Evolutionary conservation across 805 yeast genomes (phyloP).

Genomic region (Groenewaldozyma tartarivorans): DNA sequence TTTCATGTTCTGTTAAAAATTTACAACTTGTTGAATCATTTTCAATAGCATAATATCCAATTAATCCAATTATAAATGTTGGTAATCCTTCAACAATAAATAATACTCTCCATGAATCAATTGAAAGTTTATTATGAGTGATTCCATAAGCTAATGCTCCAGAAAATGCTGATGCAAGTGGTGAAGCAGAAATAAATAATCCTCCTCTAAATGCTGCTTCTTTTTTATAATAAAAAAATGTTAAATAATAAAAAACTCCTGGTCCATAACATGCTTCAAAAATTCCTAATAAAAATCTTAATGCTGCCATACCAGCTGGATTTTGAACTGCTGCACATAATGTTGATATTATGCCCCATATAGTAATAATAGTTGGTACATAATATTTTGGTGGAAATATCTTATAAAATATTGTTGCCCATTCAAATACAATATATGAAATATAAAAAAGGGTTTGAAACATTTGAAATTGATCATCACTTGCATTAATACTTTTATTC

Average conservation of each 20-base stretch:
- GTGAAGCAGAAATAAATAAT: constrained; percentile 23
- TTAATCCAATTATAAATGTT: constrained; percentile 32
- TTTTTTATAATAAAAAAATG: constrained; percentile 24
- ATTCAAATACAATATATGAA: constrained; percentile 39
- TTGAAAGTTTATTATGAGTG: constrained; percentile 25
- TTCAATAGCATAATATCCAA: constrained; percentile 26
- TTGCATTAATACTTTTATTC: constrained; percentile 33
- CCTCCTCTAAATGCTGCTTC: constrained; percentile 24
- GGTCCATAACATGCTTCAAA: constrained; percentile 27
- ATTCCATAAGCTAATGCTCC: constrained; percentile 37
- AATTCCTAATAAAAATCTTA: constrained; percentile 38
- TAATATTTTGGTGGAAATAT: constrained; percentile 37
- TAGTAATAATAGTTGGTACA: constrained; percentile 37
- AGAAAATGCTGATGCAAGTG: constrained; percentile 49
- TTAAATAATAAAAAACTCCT: constrained; percentile 24
- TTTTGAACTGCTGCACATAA: constrained; percentile 39
- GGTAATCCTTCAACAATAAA: constrained; percentile 38
- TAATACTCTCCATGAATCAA: constrained; percentile 36
- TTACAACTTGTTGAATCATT: constrained; percentile 36
- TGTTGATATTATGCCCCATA: constrained; percentile 43
- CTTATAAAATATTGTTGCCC: constrained; percentile 37
- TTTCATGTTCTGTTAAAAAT: constrained; percentile 35
- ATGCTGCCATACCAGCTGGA: constrained; percentile 35
- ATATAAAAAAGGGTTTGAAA: constrained; percentile 40
- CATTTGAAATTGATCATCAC: constrained; percentile 36